Evolutionary conservation across 2,329 filamentous ascomycete genomes (phyloP).

Genomic region (Pseudopyricularia javanii): DNA sequence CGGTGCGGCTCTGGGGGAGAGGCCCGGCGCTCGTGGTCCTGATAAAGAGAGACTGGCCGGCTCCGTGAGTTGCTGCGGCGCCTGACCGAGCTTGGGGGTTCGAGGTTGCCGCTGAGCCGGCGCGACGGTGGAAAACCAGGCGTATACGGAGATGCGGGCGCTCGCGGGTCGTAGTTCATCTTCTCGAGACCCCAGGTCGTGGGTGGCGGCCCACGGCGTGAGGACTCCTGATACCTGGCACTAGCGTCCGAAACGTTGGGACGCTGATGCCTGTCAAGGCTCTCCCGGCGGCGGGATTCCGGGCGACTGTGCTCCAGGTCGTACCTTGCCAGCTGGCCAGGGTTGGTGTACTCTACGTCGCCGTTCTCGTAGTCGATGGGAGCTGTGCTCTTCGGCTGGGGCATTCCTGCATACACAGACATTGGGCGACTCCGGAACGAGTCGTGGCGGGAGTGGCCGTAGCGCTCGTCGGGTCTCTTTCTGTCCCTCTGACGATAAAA

Average conservation of each 20-base stretch:
- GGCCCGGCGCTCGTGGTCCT: constrained; percentile 23
- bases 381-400: constrained; percentile 26
- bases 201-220: constrained; percentile 45
- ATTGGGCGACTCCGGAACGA: constrained; percentile 27
- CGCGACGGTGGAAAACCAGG: constrained; percentile 25
- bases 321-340: constrained; percentile 47
- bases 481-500: constrained; percentile 35
- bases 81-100: constrained; percentile 20
- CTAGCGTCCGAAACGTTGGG: constrained; percentile 36
- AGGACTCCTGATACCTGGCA: constrained; percentile 19
- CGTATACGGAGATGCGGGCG: constrained; percentile 30
- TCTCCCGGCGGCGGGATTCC: constrained; percentile 35
- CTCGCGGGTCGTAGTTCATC: constrained; percentile 41
- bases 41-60: constrained; percentile 38
- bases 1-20: not conserved
- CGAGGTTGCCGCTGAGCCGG: constrained; percentile 16
- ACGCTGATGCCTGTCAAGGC: constrained; percentile 42
- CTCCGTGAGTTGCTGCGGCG: constrained; percentile 18
- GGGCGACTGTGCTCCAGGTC: constrained; percentile 42
- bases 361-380: constrained; percentile 43
- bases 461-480: constrained; percentile 21
- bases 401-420: constrained; percentile 28
- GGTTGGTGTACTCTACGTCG: constrained; percentile 52
- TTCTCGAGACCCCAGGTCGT: constrained; percentile 61
- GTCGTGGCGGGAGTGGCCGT: constrained; percentile 24